phyloP scores from a whole-genome alignment of 1,284 basidiomycete species.

The Bjerkandera adusta region DNA sequence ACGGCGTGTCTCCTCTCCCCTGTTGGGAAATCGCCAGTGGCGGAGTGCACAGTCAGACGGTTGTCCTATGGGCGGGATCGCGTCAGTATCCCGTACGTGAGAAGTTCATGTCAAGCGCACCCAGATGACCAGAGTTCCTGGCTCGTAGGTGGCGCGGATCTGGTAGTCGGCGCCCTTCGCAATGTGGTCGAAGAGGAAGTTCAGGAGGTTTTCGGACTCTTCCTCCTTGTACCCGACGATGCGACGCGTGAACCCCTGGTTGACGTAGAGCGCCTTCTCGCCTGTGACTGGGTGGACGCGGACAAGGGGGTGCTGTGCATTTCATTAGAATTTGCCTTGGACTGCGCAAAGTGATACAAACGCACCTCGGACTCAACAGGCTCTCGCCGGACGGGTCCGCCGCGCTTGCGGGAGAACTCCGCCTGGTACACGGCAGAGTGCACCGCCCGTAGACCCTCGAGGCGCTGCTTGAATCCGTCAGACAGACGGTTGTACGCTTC shows the following conservation, averaged over 20 bases:
- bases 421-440: slow-evolving; percentile 67
- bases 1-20: slow-evolving; percentile 46
- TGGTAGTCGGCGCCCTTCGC: slow-evolving; percentile 47
- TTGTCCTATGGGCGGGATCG: slow-evolving; percentile 38
- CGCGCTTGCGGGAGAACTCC: slow-evolving; percentile 45
- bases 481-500: slow-evolving; percentile 72
- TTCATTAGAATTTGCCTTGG: too few species aligned
- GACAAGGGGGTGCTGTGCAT: slow-evolving; percentile 50
- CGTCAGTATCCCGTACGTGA: neutral
- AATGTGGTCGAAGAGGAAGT: slow-evolving; percentile 58
- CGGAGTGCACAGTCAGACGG: slow-evolving; percentile 49
- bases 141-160: slow-evolving; percentile 40
- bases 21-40: slow-evolving; percentile 43
- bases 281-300: slow-evolving; percentile 65
- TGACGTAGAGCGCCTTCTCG: slow-evolving; percentile 65
- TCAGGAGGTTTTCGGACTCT: slow-evolving; percentile 64
- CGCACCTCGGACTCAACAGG: slow-evolving; percentile 53
- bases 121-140: slow-evolving; percentile 49
- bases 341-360: neutral
- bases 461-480: slow-evolving; percentile 59
- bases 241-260: slow-evolving; percentile 57
- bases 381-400: slow-evolving; percentile 60
- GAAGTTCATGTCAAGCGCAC: slow-evolving; percentile 22
- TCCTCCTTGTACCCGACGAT: slow-evolving; percentile 70
- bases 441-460: slow-evolving; percentile 61